phyloP scores from a whole-genome alignment of 176 grass and related monocot species.

The Calamus simplicifolius region DNA sequence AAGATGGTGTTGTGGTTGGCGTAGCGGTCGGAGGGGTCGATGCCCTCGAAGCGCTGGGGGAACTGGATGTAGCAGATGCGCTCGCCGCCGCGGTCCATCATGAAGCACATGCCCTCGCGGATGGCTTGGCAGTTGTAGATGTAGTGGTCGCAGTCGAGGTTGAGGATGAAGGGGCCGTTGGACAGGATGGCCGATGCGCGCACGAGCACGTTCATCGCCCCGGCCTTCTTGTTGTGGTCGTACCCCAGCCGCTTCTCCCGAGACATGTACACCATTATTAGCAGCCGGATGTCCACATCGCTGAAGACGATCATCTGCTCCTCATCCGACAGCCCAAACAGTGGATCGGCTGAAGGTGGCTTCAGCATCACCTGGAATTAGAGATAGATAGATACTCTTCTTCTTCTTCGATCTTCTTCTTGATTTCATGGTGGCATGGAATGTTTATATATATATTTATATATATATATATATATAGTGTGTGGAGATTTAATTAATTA shows the following conservation, averaged over 20 bases:
- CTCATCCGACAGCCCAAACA: slow-evolving; percentile 73
- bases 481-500: no score
- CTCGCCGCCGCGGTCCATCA: slow-evolving; percentile 83
- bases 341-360: slow-evolving; percentile 51
- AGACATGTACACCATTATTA: slow-evolving; percentile 84
- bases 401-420: no score
- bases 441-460: no score
- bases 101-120: slow-evolving; percentile 94
- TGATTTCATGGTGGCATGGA: no score
- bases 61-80: slow-evolving; percentile 89
- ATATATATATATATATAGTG: no score
- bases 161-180: slow-evolving; percentile 96
- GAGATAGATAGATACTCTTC: no score
- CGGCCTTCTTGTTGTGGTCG: slow-evolving; percentile 99
- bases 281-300: slow-evolving; percentile 75
- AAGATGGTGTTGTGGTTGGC: slow-evolving; percentile 99
- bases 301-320: slow-evolving; percentile 76
- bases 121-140: slow-evolving; percentile 74
- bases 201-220: slow-evolving; percentile 92
- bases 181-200: slow-evolving; percentile 78
- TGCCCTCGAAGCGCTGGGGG: slow-evolving; percentile 87
- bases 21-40: slow-evolving; percentile 91
- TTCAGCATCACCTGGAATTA: slow-evolving; percentile 66
- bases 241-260: slow-evolving; percentile 76
- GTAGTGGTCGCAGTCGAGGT: slow-evolving; percentile 98